A percentile compares a stretch with the other conserved stretches of the same genome.
Evolutionary conservation across 129 eudicot genomes (phyloP).

Genomic region (sunflower (Helianthus annuus)): HanXRQr2.0-SUNRISE NC_035434.2:60582373-60582872

Average conservation of each 20-base stretch:
- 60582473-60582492: conserved; percentile 8
- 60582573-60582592: conserved; percentile 79
- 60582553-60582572: conserved; percentile 95
- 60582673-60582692: not conserved
- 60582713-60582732: not conserved
- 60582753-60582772: not conserved
- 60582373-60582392: conserved; percentile 80
- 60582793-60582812: not conserved
- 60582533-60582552: conserved; percentile 16
- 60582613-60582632: conserved; percentile 72
- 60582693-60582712: not conserved
- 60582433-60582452: conserved; percentile 71
- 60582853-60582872: not conserved
- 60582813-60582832: conserved; percentile 1
- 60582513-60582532: not conserved
- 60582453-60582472: conserved; percentile 99
- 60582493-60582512: not conserved
- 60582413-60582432: conserved; percentile 82
- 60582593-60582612: conserved; percentile 59
- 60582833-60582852: conserved; percentile 4
- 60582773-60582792: not conserved
- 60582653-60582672: not conserved
- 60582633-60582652: conserved; percentile 53
- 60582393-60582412: conserved; percentile 94
- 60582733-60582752: not conserved